These are phyloP conservation scores for Cladosporium sp. DNA, from an alignment of 2,329 filamentous ascomycete genomes.

Conservation along the genomic window DNA sequence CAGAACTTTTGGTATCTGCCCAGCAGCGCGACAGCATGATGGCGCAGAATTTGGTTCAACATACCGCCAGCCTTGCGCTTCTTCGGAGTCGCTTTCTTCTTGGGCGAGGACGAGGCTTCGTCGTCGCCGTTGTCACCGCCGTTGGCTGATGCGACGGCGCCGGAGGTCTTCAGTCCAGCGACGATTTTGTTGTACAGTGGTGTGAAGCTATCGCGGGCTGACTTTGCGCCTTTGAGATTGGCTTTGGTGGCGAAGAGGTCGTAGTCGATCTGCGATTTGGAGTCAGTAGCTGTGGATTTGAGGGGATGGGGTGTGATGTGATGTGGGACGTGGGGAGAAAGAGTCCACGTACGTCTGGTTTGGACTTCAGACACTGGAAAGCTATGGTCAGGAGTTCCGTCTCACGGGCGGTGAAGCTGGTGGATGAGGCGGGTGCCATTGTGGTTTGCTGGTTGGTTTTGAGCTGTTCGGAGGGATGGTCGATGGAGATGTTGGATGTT, in stretches of 20 bases:
- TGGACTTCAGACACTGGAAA: slow-evolving; percentile 1
- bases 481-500: neutral
- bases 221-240: slow-evolving; percentile 9
- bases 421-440: neutral
- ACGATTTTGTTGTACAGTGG: slow-evolving; percentile 6
- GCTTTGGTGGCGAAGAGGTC: slow-evolving; percentile 1
- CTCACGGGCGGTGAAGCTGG: slow-evolving; percentile 1
- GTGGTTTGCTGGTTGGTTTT: neutral
- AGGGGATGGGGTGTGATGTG: neutral
- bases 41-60: neutral
- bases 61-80: neutral
- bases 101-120: neutral
- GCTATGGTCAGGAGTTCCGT: neutral
- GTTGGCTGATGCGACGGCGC: neutral
- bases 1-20: neutral
- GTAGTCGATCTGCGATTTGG: slow-evolving; percentile 8
- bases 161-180: neutral
- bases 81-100: neutral
- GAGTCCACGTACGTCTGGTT: neutral
- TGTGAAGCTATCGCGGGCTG: slow-evolving; percentile 6
- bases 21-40: neutral
- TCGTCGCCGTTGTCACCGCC: neutral
- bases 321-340: neutral
- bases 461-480: neutral
- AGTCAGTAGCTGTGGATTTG: neutral